Conservation (phyloP, 345 rosid species). For the Eucalyptus regnans region DNA sequence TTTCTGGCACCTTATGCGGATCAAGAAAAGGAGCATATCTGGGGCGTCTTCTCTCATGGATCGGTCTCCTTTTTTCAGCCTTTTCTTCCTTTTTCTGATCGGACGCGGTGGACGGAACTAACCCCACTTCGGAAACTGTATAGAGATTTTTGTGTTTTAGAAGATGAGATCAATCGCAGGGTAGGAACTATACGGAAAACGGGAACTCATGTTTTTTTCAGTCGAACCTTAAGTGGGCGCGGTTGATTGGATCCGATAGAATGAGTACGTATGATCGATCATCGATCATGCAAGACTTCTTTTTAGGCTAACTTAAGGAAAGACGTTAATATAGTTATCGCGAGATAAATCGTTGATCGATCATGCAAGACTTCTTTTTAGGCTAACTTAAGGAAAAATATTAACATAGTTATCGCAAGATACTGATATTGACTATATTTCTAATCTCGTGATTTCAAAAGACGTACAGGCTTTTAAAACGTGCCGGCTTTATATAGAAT, state of each 20-base stretch:
- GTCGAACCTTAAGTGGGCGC: background rate
- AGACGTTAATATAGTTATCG: background rate
- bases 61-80: background rate
- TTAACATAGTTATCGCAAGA: background rate
- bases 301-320: background rate
- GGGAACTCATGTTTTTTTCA: background rate
- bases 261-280: background rate
- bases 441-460: background rate
- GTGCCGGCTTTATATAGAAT: background rate
- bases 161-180: background rate
- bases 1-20: background rate
- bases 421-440: background rate
- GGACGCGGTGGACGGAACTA: background rate
- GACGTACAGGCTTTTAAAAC: background rate
- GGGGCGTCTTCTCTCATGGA: background rate
- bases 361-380: background rate
- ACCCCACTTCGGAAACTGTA: background rate
- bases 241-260: background rate
- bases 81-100: background rate
- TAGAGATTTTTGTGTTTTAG: background rate
- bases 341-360: background rate
- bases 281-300: background rate
- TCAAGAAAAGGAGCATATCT: background rate
- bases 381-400: background rate
- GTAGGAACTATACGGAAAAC: background rate